Conservation (phyloP, 1,284 basidiomycete species). For the Cryptococcus depauperatus region DNA sequence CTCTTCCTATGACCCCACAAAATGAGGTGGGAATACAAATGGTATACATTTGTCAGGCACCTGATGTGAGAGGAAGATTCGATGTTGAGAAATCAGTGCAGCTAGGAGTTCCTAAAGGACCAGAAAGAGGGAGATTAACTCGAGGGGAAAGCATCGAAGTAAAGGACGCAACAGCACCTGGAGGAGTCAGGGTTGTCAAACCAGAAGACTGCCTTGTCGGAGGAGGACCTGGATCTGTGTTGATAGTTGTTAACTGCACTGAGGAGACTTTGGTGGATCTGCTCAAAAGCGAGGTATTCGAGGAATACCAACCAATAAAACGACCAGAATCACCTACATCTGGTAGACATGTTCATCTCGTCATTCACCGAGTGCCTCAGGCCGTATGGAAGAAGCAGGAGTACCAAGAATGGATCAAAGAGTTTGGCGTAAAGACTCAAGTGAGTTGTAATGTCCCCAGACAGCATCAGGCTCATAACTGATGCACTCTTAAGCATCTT, state of each 20-base stretch:
- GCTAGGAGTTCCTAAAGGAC: slow-evolving; percentile 60
- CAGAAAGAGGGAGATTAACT: slow-evolving; percentile 44
- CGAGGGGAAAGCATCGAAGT: slow-evolving; percentile 45
- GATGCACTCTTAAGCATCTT: slow-evolving; percentile 51
- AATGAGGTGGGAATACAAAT: slow-evolving; percentile 34
- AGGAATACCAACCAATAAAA: slow-evolving; percentile 42
- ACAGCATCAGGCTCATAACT: slow-evolving; percentile 2
- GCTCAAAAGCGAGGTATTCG: slow-evolving; percentile 49
- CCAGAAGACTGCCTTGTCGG: slow-evolving; percentile 45
- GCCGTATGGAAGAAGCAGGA: slow-evolving; percentile 59
- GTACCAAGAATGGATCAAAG: slow-evolving; percentile 65
- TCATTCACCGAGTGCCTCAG: slow-evolving; percentile 61
- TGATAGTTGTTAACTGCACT: slow-evolving; percentile 36
- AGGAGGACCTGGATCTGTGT: slow-evolving; percentile 37
- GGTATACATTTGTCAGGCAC: slow-evolving; percentile 67
- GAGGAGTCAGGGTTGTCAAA: slow-evolving; percentile 50
- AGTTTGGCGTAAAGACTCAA: slow-evolving; percentile 55
- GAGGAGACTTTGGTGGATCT: slow-evolving; percentile 39
- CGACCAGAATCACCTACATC: slow-evolving; percentile 35
- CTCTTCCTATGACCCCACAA: slow-evolving; percentile 21
- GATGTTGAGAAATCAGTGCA: slow-evolving; percentile 58
- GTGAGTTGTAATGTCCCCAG: slow-evolving; percentile 44
- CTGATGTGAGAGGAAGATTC: slow-evolving; percentile 77
- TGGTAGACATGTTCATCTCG: slow-evolving; percentile 47
- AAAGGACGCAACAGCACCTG: slow-evolving; percentile 46